Percentiles rank a stretch among this genome's conserved stretches.
These are phyloP conservation scores for Dysphania ambrosioides DNA, from an alignment of 148 eudicot genomes.

Conservation along the genomic window DNA sequence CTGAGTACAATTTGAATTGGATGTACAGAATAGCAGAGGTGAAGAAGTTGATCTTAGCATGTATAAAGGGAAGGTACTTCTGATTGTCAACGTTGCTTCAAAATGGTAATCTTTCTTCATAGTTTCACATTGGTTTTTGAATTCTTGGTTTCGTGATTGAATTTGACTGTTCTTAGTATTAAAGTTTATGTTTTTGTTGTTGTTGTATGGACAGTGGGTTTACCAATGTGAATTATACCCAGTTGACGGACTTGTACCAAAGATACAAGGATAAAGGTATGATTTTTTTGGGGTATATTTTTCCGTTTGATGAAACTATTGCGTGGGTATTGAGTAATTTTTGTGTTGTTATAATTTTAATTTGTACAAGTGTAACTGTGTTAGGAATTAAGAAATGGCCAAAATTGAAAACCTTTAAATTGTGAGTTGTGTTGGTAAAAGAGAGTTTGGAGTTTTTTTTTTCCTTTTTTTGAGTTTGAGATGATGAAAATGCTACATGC, in stretches of 20 bases:
- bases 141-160: constrained; percentile 1
- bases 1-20: background rate
- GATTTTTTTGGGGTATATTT: background rate
- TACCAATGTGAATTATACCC: constrained; percentile 69
- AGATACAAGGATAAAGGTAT: constrained; percentile 71
- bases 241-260: constrained; percentile 66
- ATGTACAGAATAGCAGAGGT: constrained; percentile 55
- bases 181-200: constrained; percentile 3
- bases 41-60: constrained; percentile 64
- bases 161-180: background rate
- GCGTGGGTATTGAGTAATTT: background rate
- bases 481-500: no score
- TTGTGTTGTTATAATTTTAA: background rate
- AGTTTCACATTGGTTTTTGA: background rate
- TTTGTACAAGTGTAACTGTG: background rate
- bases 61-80: constrained; percentile 81
- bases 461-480: no score
- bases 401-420: background rate
- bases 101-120: constrained; percentile 56
- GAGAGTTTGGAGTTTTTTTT: no score
- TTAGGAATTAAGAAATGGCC: background rate
- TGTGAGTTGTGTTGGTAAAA: background rate
- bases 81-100: constrained; percentile 89
- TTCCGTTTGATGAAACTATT: background rate
- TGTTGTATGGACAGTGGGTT: constrained; percentile 49